Percentiles rank a stretch among this genome's conserved stretches.
These are phyloP conservation scores for Teratosphaeria epicoccoides DNA, from an alignment of 2,329 filamentous ascomycete species.

Conservation along the genomic window DNA sequence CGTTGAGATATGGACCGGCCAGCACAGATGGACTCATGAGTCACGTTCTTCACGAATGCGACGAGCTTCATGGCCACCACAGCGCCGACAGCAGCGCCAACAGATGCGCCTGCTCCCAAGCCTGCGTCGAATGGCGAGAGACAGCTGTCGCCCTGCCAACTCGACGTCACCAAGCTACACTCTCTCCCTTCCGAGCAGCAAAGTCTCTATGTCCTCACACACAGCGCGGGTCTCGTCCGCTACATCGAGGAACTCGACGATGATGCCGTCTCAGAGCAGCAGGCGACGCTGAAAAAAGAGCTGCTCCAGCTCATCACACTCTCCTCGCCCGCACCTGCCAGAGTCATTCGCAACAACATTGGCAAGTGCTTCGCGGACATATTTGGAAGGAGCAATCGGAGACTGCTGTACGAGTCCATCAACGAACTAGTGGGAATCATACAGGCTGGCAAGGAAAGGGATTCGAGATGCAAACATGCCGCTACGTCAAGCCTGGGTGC, in stretches of 20 bases:
- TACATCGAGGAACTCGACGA: conserved; percentile 65
- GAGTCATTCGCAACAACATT: conserved; percentile 81
- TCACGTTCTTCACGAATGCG: not conserved
- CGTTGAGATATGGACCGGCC: not conserved
- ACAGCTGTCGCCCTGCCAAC: conserved; percentile 38
- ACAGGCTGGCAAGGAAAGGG: conserved; percentile 67
- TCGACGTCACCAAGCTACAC: conserved; percentile 83
- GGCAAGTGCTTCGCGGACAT: conserved; percentile 75
- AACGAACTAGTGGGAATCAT: conserved; percentile 72
- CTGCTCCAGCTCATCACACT: conserved; percentile 87
- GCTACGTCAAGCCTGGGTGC: conserved; percentile 79
- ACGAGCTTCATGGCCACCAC: conserved; percentile 4
- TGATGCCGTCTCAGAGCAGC: conserved; percentile 77
- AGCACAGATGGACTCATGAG: not conserved
- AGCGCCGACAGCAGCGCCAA: conserved; percentile 1
- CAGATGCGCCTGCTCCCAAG: conserved; percentile 3
- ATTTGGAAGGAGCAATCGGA: conserved; percentile 76
- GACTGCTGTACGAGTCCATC: conserved; percentile 86
- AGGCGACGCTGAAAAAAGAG: conserved; percentile 87
- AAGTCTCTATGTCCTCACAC: conserved; percentile 84
- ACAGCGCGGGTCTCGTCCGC: conserved; percentile 69
- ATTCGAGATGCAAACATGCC: conserved; percentile 72
- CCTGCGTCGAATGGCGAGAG: conserved; percentile 10
- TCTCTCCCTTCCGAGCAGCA: conserved; percentile 87
- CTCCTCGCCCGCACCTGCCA: conserved; percentile 66